Evolutionary conservation across 345 rosid species (phyloP).

Genomic region (Melaleuca quinquenervia): DNA sequence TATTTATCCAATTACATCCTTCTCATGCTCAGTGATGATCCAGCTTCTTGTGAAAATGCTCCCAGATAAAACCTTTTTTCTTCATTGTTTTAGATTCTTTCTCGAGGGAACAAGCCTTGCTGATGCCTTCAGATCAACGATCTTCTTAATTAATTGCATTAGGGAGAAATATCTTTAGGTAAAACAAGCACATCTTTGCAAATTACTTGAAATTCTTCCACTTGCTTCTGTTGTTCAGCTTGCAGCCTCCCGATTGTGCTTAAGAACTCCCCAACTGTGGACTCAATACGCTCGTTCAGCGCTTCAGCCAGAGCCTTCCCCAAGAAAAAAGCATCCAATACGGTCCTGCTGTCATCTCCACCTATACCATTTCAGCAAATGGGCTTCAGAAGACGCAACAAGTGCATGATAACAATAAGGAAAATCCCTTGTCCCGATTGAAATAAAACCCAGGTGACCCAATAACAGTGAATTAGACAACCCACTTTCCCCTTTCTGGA

Average conservation of each 20-base stretch:
- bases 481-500: background rate
- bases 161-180: background rate
- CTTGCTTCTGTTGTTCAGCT: slow-evolving; percentile 89
- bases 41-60: too few species aligned
- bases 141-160: too few species aligned
- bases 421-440: background rate
- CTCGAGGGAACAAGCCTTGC: too few species aligned
- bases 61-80: too few species aligned
- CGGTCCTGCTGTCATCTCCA: slow-evolving; percentile 47
- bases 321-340: slow-evolving; percentile 88
- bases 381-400: background rate
- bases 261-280: slow-evolving; percentile 75
- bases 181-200: background rate
- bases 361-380: slow-evolving; percentile 23
- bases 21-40: too few species aligned
- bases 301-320: slow-evolving; percentile 94
- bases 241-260: slow-evolving; percentile 64
- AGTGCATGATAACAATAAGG: background rate
- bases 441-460: background rate
- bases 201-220: slow-evolving; percentile 74
- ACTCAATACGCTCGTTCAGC: slow-evolving; percentile 66
- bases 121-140: too few species aligned
- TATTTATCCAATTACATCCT: too few species aligned
- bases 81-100: too few species aligned
- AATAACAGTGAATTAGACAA: background rate